Base-by-base conservation (phyloP, 345 rosid genomes). In the Bruguiera parviflora region DNA sequence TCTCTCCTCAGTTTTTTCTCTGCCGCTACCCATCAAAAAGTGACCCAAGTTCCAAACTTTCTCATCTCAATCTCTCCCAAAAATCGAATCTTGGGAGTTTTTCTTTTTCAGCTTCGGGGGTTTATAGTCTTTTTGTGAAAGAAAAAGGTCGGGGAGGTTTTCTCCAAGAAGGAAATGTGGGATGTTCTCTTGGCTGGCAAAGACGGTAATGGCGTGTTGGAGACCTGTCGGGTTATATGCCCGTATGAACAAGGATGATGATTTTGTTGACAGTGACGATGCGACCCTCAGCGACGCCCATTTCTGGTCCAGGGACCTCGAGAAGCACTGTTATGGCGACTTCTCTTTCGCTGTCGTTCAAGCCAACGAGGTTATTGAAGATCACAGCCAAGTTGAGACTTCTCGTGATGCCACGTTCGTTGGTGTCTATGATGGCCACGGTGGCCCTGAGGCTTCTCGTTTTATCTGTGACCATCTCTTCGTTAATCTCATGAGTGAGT, bases 351-450 rank as follows among this genome's bases (percentile, higher is more conserved):
- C 96, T 18, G 89, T 88, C 0, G 96, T 87, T 60, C 98, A 90
- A 79, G 96, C 98, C 72, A 95, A 92, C 75, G 96, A 84, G 66
- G 82, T 82, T 47, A 80, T 90, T 37, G 99, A 95, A 51, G 99
- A 95, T 75, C 92, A 95, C 39, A 86, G 96, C 70, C 97, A 88
- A 71, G 96, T 94, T 15, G 97, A 94, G 77, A 86, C 77, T 8
- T 92, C 89, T 13, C 69, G 77, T 28, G 88, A 79, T 21, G 87
- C 89, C 49, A 85, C 86, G 28, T 92, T 94, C 67, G 82, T 91
- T 51, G 97, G 98, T 10, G 92, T 94, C 58, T 89, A 89, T 61
- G 98, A 94, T 70, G 98, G 98, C 5, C 99, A 95, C 72, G 99
- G 99, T 21, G 99, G 99, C 27, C 91, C 96, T 22, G 98, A 92